Evolutionary conservation across 306 rosid species (phyloP), one percentile per base, ranked within the genome.

Genomic region (Datisca glomerata): DNA sequence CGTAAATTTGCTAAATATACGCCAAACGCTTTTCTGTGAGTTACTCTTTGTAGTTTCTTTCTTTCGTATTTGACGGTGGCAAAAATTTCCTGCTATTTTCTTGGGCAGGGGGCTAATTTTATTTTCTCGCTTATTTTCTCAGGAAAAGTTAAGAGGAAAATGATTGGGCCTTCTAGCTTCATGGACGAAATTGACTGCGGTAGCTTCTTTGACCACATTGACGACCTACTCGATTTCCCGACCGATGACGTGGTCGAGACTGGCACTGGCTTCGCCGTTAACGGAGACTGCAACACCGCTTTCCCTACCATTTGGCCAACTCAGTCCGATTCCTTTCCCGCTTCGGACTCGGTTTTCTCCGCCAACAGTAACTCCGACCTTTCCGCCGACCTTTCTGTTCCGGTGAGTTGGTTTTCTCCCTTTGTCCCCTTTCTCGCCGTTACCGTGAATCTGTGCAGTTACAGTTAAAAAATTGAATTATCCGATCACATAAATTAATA

Each of bases 131-230:
- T 53, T 27, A 36, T 61, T 55, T 51, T 42, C 68, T 49, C 75
- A 67, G 73, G 51, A 43, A 43, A 53, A 22, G 31, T 49, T 38
- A 43, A 29, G 45, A 41, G 50, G 48, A 78, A 33, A 56, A 89
- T 91, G 98, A 65, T 80, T 55, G 95, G 84, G 53, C 67, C 82
- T n/a, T n/a, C n/a, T 15, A 75, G 42, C 75, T 78, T 72, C 73
- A 61, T 70, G 24, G 96, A 91, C 19, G 96, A 91, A 41, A 42
- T 91, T 17, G 98, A 91, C 78, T 80, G 93, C 57, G 92, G 93
- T 7, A 80, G 72, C 76, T 80, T 91, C 92, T 84, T 91, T 56
- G 96, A 91, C 63, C 82, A 85, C 54, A 80, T 91, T 61, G 98
- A 91, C 41, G 96, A 91, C 79, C 74, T 91, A 11, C 84, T 86